A percentile compares a stretch with the other conserved stretches of the same genome.
Conservation (phyloP, 768 basidiomycete species). For the Lyophyllum semitale region DNA sequence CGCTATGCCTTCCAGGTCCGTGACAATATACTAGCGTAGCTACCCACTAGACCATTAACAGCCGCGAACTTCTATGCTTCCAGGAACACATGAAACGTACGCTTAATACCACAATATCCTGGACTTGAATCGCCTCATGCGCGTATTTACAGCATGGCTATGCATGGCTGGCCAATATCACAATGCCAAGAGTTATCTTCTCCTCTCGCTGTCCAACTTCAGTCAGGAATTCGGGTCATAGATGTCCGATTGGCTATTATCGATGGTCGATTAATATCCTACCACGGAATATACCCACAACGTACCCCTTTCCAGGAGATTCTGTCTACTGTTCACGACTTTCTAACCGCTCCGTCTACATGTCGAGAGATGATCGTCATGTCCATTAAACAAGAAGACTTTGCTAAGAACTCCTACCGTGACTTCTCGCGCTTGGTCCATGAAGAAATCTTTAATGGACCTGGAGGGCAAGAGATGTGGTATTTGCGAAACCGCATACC, state of each 20-base stretch:
- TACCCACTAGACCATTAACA: constrained; percentile 15
- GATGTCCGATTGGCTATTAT: constrained; percentile 80
- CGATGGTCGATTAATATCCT: constrained; percentile 65
- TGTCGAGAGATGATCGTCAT: constrained; percentile 77
- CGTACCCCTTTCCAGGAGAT: constrained; percentile 67
- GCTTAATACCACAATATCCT: constrained; percentile 19
- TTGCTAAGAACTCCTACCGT: constrained; percentile 39
- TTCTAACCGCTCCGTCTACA: constrained; percentile 59
- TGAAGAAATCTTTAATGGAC: constrained; percentile 59
- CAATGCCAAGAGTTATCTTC: constrained; percentile 78
- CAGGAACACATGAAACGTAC: constrained; percentile 74
- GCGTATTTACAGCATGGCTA: constrained; percentile 59
- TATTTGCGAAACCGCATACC: constrained; percentile 83
- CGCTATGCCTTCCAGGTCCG: constrained; percentile 76
- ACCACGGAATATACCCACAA: constrained; percentile 79
- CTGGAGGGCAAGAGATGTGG: constrained; percentile 68
- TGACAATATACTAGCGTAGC: constrained; percentile 18
- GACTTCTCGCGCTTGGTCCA: constrained; percentile 68
- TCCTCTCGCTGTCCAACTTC: constrained; percentile 68
- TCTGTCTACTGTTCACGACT: constrained; percentile 58
- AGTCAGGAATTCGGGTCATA: constrained; percentile 76
- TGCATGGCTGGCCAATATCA: constrained; percentile 83
- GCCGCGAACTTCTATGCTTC: constrained; percentile 6
- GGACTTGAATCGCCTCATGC: background rate
- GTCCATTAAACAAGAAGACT: constrained; percentile 90